A percentile compares a stretch with the other conserved stretches of the same genome.
phyloP scores from a whole-genome alignment of 1,284 basidiomycete species.

The Microbotryomycetes sp. region DNA sequence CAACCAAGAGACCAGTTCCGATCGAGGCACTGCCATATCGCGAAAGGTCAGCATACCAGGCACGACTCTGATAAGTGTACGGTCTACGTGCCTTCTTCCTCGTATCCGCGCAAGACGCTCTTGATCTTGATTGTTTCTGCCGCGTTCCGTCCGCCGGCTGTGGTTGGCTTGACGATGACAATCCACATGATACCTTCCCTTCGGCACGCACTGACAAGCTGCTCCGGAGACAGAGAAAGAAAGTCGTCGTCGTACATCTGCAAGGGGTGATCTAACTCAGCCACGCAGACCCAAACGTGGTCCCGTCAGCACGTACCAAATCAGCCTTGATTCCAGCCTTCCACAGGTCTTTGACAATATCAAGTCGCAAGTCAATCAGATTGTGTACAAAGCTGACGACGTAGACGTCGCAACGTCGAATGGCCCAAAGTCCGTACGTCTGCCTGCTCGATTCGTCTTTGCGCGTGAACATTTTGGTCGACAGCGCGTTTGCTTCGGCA shows the following conservation, averaged over 20 bases:
- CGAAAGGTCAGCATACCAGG: neutral
- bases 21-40: conserved; percentile 25
- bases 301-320: conserved; percentile 39
- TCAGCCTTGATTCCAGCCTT: conserved; percentile 49
- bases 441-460: conserved; percentile 43
- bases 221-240: conserved; percentile 29
- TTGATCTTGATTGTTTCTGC: conserved; percentile 28
- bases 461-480: conserved; percentile 40
- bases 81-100: conserved; percentile 27
- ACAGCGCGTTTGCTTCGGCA: conserved; percentile 43
- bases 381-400: conserved; percentile 46
- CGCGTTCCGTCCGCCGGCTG: conserved; percentile 5
- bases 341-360: conserved; percentile 50
- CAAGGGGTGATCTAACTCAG: neutral
- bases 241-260: conserved; percentile 34
- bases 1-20: conserved; percentile 27
- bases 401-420: conserved; percentile 51
- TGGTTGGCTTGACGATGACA: conserved; percentile 34
- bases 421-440: conserved; percentile 46
- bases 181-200: conserved; percentile 34
- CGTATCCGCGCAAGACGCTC: conserved; percentile 22
- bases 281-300: conserved; percentile 17
- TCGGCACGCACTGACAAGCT: conserved; percentile 29
- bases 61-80: too few relatives aligned
- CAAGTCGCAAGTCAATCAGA: conserved; percentile 45